These are phyloP conservation scores for Zygotorulaspora florentina DNA, from an alignment of 805 yeast genomes.

Conservation along the genomic window DNA sequence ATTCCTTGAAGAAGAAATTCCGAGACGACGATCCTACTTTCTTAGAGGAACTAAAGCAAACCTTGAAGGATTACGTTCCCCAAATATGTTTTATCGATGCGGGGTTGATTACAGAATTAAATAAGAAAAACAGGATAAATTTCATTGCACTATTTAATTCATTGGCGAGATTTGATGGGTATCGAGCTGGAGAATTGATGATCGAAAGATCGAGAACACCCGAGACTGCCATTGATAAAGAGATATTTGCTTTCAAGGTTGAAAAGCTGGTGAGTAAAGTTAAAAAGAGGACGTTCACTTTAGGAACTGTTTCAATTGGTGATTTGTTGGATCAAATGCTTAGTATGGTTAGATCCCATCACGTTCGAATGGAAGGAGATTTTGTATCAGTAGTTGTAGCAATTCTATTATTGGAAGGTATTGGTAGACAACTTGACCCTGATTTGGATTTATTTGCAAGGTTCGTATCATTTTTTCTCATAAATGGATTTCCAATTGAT, in stretches of 20 bases:
- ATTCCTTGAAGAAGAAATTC: slow-evolving; percentile 14
- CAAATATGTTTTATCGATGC: slow-evolving; percentile 90
- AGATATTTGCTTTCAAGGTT: slow-evolving; percentile 81
- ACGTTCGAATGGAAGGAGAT: slow-evolving; percentile 97
- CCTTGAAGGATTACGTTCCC: slow-evolving; percentile 65
- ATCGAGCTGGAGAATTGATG: slow-evolving; percentile 92
- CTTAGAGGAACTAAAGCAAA: slow-evolving; percentile 43
- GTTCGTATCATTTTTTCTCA: slow-evolving; percentile 57
- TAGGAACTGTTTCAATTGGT: slow-evolving; percentile 89
- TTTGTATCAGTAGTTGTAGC: slow-evolving; percentile 95
- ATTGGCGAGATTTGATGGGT: slow-evolving; percentile 88
- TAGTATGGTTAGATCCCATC: slow-evolving; percentile 88
- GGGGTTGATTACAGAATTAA: slow-evolving; percentile 88
- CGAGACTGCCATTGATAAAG: slow-evolving; percentile 79
- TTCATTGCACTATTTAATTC: slow-evolving; percentile 88
- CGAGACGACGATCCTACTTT: slow-evolving; percentile 19
- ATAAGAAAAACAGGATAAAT: slow-evolving; percentile 70
- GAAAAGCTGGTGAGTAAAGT: slow-evolving; percentile 77
- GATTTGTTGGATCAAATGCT: slow-evolving; percentile 83
- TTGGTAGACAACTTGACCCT: slow-evolving; percentile 92
- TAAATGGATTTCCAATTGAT: slow-evolving; percentile 29
- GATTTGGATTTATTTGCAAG: slow-evolving; percentile 91
- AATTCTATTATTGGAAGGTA: slow-evolving; percentile 84
- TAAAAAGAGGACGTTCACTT: slow-evolving; percentile 81
- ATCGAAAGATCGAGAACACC: slow-evolving; percentile 93